Conservation (phyloP, 2,329 filamentous ascomycete species). For the Pseudonectria buxi region DNA sequence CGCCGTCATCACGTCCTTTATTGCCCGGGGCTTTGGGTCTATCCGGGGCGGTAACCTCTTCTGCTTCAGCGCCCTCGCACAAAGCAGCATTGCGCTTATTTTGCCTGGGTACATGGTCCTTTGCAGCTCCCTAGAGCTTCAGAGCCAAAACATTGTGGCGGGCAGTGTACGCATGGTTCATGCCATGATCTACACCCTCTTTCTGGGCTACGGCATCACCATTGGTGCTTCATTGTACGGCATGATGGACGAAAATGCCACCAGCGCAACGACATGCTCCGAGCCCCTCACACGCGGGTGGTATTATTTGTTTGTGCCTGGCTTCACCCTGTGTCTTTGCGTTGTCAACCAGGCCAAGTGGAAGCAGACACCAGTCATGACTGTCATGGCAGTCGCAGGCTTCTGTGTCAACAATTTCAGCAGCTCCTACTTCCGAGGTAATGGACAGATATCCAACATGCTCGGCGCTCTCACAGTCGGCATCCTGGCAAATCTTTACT, state of each 20-base stretch:
- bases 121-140: slow-evolving; percentile 54
- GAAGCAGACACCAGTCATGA: slow-evolving; percentile 71
- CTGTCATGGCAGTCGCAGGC: slow-evolving; percentile 64
- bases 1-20: slow-evolving; percentile 59
- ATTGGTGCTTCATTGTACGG: slow-evolving; percentile 62
- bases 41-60: slow-evolving; percentile 53
- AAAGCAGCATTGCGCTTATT: slow-evolving; percentile 70
- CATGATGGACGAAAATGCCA: slow-evolving; percentile 51
- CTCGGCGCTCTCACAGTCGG: slow-evolving; percentile 72
- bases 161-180: slow-evolving; percentile 71
- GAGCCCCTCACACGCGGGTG: slow-evolving; percentile 37
- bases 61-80: slow-evolving; percentile 65
- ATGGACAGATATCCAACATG: slow-evolving; percentile 70
- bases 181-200: slow-evolving; percentile 67
- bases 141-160: slow-evolving; percentile 63
- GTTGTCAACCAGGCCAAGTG: slow-evolving; percentile 78
- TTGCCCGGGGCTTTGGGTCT: slow-evolving; percentile 63
- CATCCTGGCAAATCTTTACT: slow-evolving; percentile 72
- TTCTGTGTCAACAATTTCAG: slow-evolving; percentile 72
- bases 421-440: slow-evolving; percentile 57
- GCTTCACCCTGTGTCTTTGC: slow-evolving; percentile 67
- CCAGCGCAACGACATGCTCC: slow-evolving; percentile 35
- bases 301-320: slow-evolving; percentile 66
- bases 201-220: slow-evolving; percentile 68
- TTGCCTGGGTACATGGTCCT: slow-evolving; percentile 52